Evolutionary conservation across 1,284 basidiomycete genomes (phyloP).

Genomic region (Apiotrichum mycotoxinovorans): DNA sequence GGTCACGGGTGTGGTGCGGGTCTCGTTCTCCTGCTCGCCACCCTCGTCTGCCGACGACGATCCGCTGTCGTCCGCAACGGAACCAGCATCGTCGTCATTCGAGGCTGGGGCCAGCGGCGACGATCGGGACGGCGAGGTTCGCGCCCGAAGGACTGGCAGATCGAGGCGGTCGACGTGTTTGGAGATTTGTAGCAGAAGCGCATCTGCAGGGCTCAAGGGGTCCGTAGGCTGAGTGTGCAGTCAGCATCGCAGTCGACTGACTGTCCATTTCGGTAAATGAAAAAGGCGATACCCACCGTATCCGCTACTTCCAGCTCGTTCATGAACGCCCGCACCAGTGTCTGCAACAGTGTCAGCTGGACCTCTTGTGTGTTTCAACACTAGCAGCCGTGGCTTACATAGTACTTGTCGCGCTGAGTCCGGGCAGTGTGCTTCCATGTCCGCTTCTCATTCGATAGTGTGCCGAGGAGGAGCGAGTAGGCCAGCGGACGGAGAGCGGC

Average conservation of each 20-base stretch:
- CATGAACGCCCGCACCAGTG: constrained; percentile 30
- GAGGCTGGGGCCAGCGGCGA: constrained; percentile 25
- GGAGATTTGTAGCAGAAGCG: constrained; percentile 35
- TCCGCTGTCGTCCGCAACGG: neutral
- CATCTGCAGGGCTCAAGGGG: constrained; percentile 30
- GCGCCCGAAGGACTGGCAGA: constrained; percentile 33
- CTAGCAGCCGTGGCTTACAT: constrained; percentile 28
- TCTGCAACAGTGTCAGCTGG: constrained; percentile 25
- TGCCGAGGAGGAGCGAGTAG: constrained; percentile 43
- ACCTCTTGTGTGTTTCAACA: neutral
- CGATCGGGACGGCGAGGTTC: constrained; percentile 18
- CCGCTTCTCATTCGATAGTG: constrained; percentile 34
- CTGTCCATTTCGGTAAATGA: neutral
- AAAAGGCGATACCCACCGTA: constrained; percentile 15
- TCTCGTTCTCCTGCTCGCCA: constrained; percentile 6
- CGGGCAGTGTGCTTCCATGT: constrained; percentile 32
- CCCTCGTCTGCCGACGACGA: constrained; percentile 8
- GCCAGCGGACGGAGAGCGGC: constrained; percentile 44
- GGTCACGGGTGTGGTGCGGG: neutral
- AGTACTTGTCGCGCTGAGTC: constrained; percentile 32
- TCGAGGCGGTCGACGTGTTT: constrained; percentile 42
- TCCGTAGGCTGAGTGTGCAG: constrained; percentile 21
- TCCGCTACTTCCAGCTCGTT: constrained; percentile 26
- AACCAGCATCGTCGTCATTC: neutral
- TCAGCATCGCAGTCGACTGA: neutral